phyloP scores from a whole-genome alignment of 1,284 basidiomycete genomes.

The Wolfiporia cocos region DNA sequence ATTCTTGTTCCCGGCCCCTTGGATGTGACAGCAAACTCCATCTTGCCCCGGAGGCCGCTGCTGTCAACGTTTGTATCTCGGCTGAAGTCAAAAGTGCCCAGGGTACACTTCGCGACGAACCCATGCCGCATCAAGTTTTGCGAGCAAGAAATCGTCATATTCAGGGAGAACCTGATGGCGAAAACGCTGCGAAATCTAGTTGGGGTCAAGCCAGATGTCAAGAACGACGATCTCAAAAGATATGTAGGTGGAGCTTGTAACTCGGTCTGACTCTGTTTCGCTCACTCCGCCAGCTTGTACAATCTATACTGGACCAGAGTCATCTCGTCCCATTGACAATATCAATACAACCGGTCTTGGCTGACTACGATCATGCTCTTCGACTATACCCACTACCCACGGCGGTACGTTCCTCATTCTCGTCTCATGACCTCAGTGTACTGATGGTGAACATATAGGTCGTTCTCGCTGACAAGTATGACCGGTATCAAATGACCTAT shows the following conservation, averaged over 20 bases:
- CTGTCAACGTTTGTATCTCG: slow-evolving; percentile 69
- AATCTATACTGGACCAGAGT: slow-evolving; percentile 88
- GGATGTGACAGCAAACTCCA: slow-evolving; percentile 76
- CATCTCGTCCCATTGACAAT: slow-evolving; percentile 85
- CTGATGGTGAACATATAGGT: slow-evolving; percentile 44
- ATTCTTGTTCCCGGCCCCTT: slow-evolving; percentile 92
- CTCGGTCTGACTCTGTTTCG: not conserved
- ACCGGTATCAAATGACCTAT: slow-evolving; percentile 94
- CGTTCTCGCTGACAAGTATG: slow-evolving; percentile 95
- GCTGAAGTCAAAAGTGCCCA: slow-evolving; percentile 68
- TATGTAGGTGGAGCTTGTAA: slow-evolving; percentile 46
- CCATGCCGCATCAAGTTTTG: slow-evolving; percentile 96
- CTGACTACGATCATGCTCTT: slow-evolving; percentile 91
- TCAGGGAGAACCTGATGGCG: slow-evolving; percentile 91
- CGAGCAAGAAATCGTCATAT: slow-evolving; percentile 93
- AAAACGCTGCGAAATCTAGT: slow-evolving; percentile 91
- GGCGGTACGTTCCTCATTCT: slow-evolving; percentile 46
- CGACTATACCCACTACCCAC: slow-evolving; percentile 95
- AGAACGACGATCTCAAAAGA: slow-evolving; percentile 77
- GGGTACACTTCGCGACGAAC: slow-evolving; percentile 82
- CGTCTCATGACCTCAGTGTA: not conserved
- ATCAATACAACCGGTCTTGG: slow-evolving; percentile 81
- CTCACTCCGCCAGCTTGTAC: slow-evolving; percentile 65
- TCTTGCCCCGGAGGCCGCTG: slow-evolving; percentile 76
- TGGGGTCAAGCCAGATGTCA: slow-evolving; percentile 73